A percentile compares a stretch with the other conserved stretches of the same genome.
phyloP scores from a whole-genome alignment of 192 early-diverging fungal species.

The Entomortierella lignicola region DNA sequence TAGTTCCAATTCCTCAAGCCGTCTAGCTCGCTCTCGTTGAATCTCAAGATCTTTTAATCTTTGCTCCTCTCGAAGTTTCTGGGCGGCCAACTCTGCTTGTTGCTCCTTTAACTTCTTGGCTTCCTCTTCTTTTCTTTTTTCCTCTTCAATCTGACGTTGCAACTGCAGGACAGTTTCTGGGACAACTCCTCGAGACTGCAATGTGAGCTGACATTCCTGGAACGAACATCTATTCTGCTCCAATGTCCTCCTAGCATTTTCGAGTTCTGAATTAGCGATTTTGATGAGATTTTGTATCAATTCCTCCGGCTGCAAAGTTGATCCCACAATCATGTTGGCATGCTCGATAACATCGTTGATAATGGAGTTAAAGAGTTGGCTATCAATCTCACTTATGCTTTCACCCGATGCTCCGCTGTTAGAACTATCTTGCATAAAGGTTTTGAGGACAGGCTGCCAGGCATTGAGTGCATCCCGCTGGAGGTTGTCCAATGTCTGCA shows the following conservation, averaged over 20 bases:
- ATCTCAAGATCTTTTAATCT: conserved; percentile 1
- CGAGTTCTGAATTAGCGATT: conserved; percentile 28
- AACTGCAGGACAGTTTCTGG: conserved; percentile 31
- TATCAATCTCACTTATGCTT: conserved; percentile 31
- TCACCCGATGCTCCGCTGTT: conserved; percentile 1
- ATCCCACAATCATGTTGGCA: conserved; percentile 42
- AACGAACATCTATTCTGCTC: conserved; percentile 30
- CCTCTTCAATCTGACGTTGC: conserved; percentile 48
- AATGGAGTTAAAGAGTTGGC: conserved; percentile 30
- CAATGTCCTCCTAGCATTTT: conserved; percentile 20
- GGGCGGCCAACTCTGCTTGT: conserved; percentile 2
- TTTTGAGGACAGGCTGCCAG: conserved; percentile 33
- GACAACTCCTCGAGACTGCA: conserved; percentile 31
- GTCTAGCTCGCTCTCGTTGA: conserved; percentile 16
- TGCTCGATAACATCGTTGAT: conserved; percentile 48
- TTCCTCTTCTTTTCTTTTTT: conserved; percentile 20
- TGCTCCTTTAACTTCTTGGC: conserved; percentile 38
- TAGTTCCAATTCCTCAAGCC: conserved; percentile 6
- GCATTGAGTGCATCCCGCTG: conserved; percentile 29
- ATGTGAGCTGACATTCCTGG: conserved; percentile 39
- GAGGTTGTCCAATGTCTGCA: conserved; percentile 27
- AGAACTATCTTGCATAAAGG: conserved; percentile 14
- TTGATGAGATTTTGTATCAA: conserved; percentile 35
- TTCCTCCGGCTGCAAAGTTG: conserved; percentile 21
- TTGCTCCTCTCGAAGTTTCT: conserved; percentile 11